Percentiles rank a stretch among this genome's conserved stretches.
phyloP scores from a whole-genome alignment of 202 grass and related monocot species.

The Carex sylvatica region DNA sequence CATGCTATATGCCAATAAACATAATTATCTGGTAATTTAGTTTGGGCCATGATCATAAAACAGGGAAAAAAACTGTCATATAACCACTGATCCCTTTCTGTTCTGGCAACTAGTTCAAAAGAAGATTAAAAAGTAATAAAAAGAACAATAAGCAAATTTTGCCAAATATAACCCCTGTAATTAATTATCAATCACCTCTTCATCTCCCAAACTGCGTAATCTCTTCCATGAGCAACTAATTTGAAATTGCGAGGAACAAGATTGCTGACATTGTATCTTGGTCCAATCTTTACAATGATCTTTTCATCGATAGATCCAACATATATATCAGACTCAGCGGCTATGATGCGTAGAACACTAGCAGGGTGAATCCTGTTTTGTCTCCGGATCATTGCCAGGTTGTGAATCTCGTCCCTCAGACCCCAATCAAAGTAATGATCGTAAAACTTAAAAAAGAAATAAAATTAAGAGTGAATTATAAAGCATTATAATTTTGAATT shows the following conservation, averaged over 20 bases:
- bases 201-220: constrained; percentile 37
- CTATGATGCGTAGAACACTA: constrained; percentile 32
- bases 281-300: constrained; percentile 31
- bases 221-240: constrained; percentile 17
- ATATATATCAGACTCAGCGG: constrained; percentile 36
- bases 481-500: not conserved
- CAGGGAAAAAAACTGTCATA: not conserved
- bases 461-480: not conserved
- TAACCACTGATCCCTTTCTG: not conserved
- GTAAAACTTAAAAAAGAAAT: constrained; percentile 38
- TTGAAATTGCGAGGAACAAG: constrained; percentile 21
- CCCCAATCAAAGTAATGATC: constrained; percentile 77
- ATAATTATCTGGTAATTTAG: too few species aligned
- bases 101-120: not conserved
- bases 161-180: not conserved
- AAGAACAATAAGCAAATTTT: constrained; percentile 7
- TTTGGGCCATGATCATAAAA: not conserved
- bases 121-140: not conserved
- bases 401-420: constrained; percentile 37
- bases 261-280: constrained; percentile 12
- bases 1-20: too few species aligned
- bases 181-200: not conserved
- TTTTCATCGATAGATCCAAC: constrained; percentile 34
- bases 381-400: constrained; percentile 22
- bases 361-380: constrained; percentile 25